Conservation (phyloP, 2,329 filamentous ascomycete species). For the Apiospora arundinis region DNA sequence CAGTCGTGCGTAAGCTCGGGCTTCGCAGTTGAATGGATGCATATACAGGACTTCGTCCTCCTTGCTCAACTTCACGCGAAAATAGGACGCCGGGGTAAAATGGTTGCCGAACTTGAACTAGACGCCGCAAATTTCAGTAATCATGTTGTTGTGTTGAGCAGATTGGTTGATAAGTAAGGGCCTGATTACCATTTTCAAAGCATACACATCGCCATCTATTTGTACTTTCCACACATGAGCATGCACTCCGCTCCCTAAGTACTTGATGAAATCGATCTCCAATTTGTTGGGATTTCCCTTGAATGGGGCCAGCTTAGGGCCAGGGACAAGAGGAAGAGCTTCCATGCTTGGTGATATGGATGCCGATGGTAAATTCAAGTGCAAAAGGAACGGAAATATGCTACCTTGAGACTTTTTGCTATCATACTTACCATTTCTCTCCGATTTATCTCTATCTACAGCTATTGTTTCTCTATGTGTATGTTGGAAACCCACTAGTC, state of each 20-base stretch:
- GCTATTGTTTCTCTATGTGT: too few relatives aligned
- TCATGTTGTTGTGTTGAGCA: background rate
- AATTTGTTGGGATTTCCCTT: background rate
- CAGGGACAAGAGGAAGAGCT: background rate
- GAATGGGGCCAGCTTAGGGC: constrained; percentile 23
- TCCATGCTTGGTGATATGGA: background rate
- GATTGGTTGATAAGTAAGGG: background rate
- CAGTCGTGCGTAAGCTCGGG: constrained; percentile 20
- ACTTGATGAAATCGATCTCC: constrained; percentile 17
- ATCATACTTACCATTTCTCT: too few relatives aligned
- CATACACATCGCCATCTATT: constrained; percentile 19
- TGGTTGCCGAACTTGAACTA: constrained; percentile 19
- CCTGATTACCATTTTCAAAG: constrained; percentile 24
- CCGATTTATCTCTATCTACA: too few relatives aligned
- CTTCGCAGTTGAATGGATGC: constrained; percentile 24
- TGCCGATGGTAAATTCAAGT: too few relatives aligned
- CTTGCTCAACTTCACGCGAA: background rate
- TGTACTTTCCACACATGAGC: constrained; percentile 25
- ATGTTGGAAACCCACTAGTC: too few relatives aligned
- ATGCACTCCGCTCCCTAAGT: constrained; percentile 16
- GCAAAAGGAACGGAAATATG: too few relatives aligned
- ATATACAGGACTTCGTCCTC: constrained; percentile 18
- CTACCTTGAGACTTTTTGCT: too few relatives aligned
- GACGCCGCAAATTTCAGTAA: background rate
- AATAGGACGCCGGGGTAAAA: background rate